Evolutionary conservation across 345 rosid genomes (phyloP).

Genomic region (Gossypioides kirkii): DNA sequence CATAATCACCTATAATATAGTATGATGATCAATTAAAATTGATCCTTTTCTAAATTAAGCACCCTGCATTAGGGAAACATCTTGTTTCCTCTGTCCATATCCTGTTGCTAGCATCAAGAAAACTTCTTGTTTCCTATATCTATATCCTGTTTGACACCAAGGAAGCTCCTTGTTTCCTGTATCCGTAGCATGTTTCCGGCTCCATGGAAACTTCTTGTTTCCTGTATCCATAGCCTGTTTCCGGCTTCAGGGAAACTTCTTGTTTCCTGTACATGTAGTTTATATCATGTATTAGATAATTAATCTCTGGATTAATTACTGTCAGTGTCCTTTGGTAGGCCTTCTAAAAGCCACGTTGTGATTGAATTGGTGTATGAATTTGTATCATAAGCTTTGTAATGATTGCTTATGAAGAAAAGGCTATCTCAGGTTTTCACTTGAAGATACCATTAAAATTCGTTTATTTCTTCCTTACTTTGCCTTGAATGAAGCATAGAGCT

Average conservation of each 20-base stretch:
- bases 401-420: neutral
- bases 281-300: neutral
- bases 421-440: neutral
- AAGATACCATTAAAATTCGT: neutral
- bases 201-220: slow-evolving; percentile 8
- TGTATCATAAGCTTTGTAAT: neutral
- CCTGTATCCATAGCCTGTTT: slow-evolving; percentile 4
- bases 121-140: neutral
- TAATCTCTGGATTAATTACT: neutral
- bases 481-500: neutral
- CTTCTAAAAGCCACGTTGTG: neutral
- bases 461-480: neutral
- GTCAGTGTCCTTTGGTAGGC: neutral
- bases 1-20: neutral
- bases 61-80: slow-evolving; percentile 19
- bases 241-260: slow-evolving; percentile 7
- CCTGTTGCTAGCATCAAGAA: neutral
- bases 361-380: neutral
- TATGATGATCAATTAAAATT: neutral
- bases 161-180: slow-evolving; percentile 14
- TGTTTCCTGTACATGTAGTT: slow-evolving; percentile 2
- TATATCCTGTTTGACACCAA: neutral
- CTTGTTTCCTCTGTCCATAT: slow-evolving; percentile 15
- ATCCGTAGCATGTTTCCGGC: neutral
- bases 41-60: too few species aligned